Evolutionary conservation across 1,284 basidiomycete species (phyloP).

Genomic region (Psilocybe mexicana): DNA sequence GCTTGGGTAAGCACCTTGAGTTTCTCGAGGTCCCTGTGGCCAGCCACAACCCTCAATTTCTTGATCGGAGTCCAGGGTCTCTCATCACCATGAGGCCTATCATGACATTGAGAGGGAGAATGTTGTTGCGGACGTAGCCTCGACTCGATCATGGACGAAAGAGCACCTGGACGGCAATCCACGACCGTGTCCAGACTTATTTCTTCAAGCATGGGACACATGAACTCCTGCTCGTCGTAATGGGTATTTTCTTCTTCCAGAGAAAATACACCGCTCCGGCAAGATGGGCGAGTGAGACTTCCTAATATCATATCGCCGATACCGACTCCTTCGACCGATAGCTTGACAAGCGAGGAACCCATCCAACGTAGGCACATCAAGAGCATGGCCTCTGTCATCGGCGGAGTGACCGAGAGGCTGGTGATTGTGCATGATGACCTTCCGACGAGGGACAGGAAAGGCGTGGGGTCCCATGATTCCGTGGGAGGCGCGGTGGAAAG

Average conservation of each 20-base stretch:
- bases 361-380: constrained; percentile 24
- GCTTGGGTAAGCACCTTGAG: constrained; percentile 14
- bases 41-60: constrained; percentile 19
- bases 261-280: background rate
- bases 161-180: constrained; percentile 18
- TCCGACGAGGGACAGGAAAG: constrained; percentile 27
- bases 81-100: background rate
- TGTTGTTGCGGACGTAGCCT: constrained; percentile 10
- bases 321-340: constrained; percentile 23
- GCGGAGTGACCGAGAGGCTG: constrained; percentile 25
- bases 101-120: background rate
- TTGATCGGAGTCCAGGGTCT: constrained; percentile 7
- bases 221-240: background rate
- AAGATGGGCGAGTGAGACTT: constrained; percentile 18
- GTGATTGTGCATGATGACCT: constrained; percentile 31
- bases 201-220: constrained; percentile 25
- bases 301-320: constrained; percentile 20
- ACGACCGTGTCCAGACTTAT: constrained; percentile 25
- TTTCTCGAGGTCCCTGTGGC: constrained; percentile 21
- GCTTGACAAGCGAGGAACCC: constrained; percentile 23
- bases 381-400: constrained; percentile 28
- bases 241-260: background rate
- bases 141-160: constrained; percentile 26
- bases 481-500: constrained; percentile 4
- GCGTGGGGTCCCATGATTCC: constrained; percentile 26